Evolutionary conservation across 1,284 basidiomycete genomes (phyloP), one percentile per base, ranked within the genome.

Genomic region (Pascua sp.): DNA sequence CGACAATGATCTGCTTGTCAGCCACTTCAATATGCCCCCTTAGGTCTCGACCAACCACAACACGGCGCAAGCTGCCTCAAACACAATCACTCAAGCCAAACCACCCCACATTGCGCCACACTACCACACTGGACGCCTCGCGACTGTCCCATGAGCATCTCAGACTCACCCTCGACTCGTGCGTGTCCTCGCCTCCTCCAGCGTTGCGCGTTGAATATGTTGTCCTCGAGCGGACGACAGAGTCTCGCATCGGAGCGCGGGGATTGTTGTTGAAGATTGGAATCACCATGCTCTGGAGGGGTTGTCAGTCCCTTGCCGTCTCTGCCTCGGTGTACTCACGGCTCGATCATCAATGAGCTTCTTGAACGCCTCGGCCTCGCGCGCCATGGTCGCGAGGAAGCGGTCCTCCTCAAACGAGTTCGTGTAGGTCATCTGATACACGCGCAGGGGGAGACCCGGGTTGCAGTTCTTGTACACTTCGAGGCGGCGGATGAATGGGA

Each of bases 281-380:
- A 50, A 97, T 83, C 9, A 95, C 82, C 95, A 98, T 97, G 0
- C 83, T 84, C 92, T 92, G 62, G n/a, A 17, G 15, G n/a, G 4
- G 24, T 13, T 3, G 40, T 49, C 45, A 48, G 55, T 4, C 5
- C 11, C 16, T 12, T 11, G 13, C 15, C n/a, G n/a, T n/a, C n/a
- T 37, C 18, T 12, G 15, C 15, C 24, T 32, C 7, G 24, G 3
- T 32, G 24, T 15, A 82, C 89, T 68, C 66, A 93, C 93, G 45
- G 86, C 90, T 53, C 90, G 85, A 76, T 98, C 94, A 64, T 87
- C 88, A 72, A 99, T 98, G 32, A 99, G 79, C 56, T 87, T 82
- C 77, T 97, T 91, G 71, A 98, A 98, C 0, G 93, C 86, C 57
- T 97, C 90, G 72, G 97, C 97, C 78, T 99, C 95, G 60, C 87